phyloP scores from a whole-genome alignment of 495 filamentous ascomycete species.

The Podospora appendiculata region DNA sequence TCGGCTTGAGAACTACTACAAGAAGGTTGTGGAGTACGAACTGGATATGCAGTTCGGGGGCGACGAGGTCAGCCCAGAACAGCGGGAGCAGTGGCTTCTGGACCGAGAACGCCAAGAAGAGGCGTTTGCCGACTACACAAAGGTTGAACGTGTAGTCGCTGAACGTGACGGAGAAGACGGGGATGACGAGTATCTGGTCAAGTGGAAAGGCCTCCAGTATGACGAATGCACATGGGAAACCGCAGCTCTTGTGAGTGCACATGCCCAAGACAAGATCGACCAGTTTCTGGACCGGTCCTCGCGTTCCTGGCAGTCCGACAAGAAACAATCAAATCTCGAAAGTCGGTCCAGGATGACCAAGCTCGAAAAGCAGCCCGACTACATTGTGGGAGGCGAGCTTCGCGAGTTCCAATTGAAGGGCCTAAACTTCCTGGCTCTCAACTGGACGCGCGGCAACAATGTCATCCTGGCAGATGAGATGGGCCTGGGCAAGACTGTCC shows the following conservation, averaged over 20 bases:
- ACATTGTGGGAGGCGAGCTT: slow-evolving; percentile 77
- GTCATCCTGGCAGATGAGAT: slow-evolving; percentile 98
- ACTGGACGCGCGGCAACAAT: slow-evolving; percentile 86
- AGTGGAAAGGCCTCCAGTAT: slow-evolving; percentile 87
- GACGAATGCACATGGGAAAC: slow-evolving; percentile 91
- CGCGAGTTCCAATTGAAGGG: slow-evolving; percentile 93
- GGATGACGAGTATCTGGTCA: slow-evolving; percentile 75
- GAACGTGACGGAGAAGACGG: slow-evolving; percentile 66
- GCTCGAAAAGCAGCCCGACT: slow-evolving; percentile 69
- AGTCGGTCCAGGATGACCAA: slow-evolving; percentile 66
- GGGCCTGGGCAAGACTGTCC: slow-evolving; percentile 97
- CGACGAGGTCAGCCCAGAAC: slow-evolving; percentile 69
- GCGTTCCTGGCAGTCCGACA: slow-evolving; percentile 67
- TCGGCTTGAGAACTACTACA: slow-evolving; percentile 88
- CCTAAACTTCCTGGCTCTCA: slow-evolving; percentile 87
- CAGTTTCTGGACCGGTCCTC: slow-evolving; percentile 76
- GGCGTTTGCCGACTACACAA: slow-evolving; percentile 73
- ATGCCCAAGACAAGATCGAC: slow-evolving; percentile 82
- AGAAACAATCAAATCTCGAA: slow-evolving; percentile 60
- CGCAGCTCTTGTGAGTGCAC: slow-evolving; percentile 62
- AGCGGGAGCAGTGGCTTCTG: slow-evolving; percentile 83
- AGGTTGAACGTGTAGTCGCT: slow-evolving; percentile 87
- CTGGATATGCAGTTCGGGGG: slow-evolving; percentile 59
- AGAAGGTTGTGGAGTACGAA: slow-evolving; percentile 69
- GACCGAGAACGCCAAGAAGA: slow-evolving; percentile 82